These are phyloP conservation scores for Saturnispora silvae DNA, from an alignment of 805 yeast species.

Conservation along the genomic window DNA sequence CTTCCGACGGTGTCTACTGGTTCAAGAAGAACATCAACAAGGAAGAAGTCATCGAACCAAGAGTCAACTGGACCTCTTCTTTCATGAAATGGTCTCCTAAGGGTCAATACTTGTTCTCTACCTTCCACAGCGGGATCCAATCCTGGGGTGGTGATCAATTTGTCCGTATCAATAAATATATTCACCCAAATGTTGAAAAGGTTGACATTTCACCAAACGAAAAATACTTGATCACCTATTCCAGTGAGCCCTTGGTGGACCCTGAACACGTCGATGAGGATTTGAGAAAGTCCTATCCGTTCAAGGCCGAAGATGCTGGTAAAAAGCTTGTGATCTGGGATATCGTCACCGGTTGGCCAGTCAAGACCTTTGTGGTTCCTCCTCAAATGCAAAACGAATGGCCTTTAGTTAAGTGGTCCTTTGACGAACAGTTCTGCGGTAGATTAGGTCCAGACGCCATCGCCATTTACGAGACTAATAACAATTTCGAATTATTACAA, in stretches of 20 bases:
- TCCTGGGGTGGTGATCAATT: slow-evolving; percentile 90
- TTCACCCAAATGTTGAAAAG: slow-evolving; percentile 82
- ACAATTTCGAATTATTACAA: slow-evolving; percentile 69
- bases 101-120: slow-evolving; percentile 79
- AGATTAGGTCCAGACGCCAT: slow-evolving; percentile 89
- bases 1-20: slow-evolving; percentile 81
- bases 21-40: slow-evolving; percentile 59
- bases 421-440: slow-evolving; percentile 86
- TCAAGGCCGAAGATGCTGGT: slow-evolving; percentile 80
- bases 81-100: slow-evolving; percentile 86
- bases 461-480: slow-evolving; percentile 73
- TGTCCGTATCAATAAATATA: slow-evolving; percentile 61
- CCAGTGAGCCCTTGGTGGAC: slow-evolving; percentile 69
- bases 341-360: slow-evolving; percentile 67
- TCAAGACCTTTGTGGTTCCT: slow-evolving; percentile 84
- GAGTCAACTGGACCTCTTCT: slow-evolving; percentile 79
- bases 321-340: slow-evolving; percentile 94
- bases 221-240: slow-evolving; percentile 78
- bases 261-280: slow-evolving; percentile 60
- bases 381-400: slow-evolving; percentile 68
- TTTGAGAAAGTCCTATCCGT: slow-evolving; percentile 57
- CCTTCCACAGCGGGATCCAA: slow-evolving; percentile 91
- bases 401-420: slow-evolving; percentile 97
- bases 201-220: slow-evolving; percentile 91
- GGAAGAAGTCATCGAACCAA: slow-evolving; percentile 66